Evolutionary conservation across 257 asterid genomes (phyloP).

Genomic region (Anisodus acutangulus): DNA sequence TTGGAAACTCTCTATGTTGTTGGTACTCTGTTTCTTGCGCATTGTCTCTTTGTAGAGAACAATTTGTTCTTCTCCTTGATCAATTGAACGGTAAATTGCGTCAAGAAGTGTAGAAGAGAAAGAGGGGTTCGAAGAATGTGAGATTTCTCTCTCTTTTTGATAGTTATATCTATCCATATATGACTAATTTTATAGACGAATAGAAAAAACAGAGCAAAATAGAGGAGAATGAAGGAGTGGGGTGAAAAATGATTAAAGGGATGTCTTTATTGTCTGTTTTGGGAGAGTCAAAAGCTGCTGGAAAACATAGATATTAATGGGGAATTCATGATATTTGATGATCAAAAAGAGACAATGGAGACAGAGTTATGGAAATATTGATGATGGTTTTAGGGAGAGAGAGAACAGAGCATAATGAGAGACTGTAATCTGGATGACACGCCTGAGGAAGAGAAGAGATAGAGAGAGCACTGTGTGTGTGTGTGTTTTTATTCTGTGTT

Average conservation of each 20-base stretch:
- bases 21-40: slow-evolving; percentile 50
- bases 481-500: slow-evolving; percentile 28
- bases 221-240: slow-evolving; percentile 17
- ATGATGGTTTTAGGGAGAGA: no score
- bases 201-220: not conserved
- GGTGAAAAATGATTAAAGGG: slow-evolving; percentile 39
- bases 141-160: slow-evolving; percentile 28
- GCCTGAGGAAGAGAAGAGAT: slow-evolving; percentile 35
- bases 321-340: slow-evolving; percentile 17
- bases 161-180: slow-evolving; percentile 46
- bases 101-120: slow-evolving; percentile 82
- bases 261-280: slow-evolving; percentile 53
- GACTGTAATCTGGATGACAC: slow-evolving; percentile 38
- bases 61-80: slow-evolving; percentile 48
- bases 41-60: slow-evolving; percentile 44
- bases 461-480: slow-evolving; percentile 28
- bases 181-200: slow-evolving; percentile 32
- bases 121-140: slow-evolving; percentile 50
- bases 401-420: slow-evolving; percentile 29
- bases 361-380: not conserved
- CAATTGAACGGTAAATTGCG: slow-evolving; percentile 78
- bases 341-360: no score
- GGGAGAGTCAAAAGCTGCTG: slow-evolving; percentile 62
- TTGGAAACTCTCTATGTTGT: slow-evolving; percentile 59
- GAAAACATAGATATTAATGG: slow-evolving; percentile 35